Base-by-base conservation (phyloP, 2,329 filamentous ascomycete genomes). In the Aspergillus melleus region DNA sequence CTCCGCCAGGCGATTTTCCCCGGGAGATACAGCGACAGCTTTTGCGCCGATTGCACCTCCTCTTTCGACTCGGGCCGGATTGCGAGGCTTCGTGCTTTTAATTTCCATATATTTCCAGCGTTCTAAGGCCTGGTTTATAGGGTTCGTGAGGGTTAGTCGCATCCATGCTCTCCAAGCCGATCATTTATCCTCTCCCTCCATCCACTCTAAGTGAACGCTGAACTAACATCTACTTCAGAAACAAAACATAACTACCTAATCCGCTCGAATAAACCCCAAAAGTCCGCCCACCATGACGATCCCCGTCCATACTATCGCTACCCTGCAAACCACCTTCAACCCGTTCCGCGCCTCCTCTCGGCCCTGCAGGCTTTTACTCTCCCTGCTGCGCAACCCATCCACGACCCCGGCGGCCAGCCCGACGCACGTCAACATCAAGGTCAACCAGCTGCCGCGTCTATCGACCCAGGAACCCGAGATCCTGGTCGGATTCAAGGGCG, bases 401-500 rank as follows among this genome's bases (percentile, higher is more conserved):
- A 90, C 94, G 55, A 79, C 83, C 54, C 92, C 94, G 10, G 86
- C 92, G 47, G 87, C 89, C 70, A 92, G 92, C 61, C 87, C 92
- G 57, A 79, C 83, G 58, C 84, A 81, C 65, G 91, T 96, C 82
- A 86, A 88, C 71, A 90, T 98, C 72, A 87, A 87, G 68, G 89
- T 92, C 12, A 89, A 86, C 61, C 81, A 96, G 64, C 81, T 98
- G 55, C 87, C 91, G 55, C 85, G 89, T 64, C 74, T 81, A 55
- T 90, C 90, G 57, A 85, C 84, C 55, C 87, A 91, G 69, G 82
- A 87, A 30, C 90, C 89, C 58, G 83, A 84, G 50, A 78, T 99
- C 58, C 82, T 81, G 46, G 79, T 99, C 67, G 96, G 93, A 70
- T 98, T 98, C 78, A 97, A 96, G 83, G 95, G 97, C 73, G 95